phyloP scores from a whole-genome alignment of 2,329 filamentous ascomycete species.

The Fusarium pseudograminearum region DNA sequence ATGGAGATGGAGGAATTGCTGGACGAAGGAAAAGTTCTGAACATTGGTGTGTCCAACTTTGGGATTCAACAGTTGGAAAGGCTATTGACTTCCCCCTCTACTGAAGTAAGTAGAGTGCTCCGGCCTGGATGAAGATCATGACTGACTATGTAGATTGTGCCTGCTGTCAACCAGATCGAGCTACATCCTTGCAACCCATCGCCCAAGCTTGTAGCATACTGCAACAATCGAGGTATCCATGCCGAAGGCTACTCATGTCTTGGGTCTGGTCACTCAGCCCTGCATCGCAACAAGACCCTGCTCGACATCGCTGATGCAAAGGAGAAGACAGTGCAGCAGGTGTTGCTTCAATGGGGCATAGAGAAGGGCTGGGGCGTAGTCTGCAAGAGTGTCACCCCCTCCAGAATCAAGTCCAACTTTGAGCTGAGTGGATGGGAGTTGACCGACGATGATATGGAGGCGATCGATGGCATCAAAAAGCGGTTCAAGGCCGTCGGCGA shows the following conservation, averaged over 20 bases:
- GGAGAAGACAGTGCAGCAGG: conserved; percentile 78
- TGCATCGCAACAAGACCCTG: conserved; percentile 75
- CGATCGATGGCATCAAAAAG: conserved; percentile 75
- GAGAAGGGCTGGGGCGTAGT: conserved; percentile 86
- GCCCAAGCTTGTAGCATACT: conserved; percentile 81
- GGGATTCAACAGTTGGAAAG: conserved; percentile 83
- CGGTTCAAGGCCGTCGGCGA: conserved; percentile 88
- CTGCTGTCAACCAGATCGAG: conserved; percentile 85
- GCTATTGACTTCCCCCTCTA: conserved; percentile 74
- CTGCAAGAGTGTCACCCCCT: conserved; percentile 82
- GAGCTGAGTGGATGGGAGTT: conserved; percentile 79
- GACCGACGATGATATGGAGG: conserved; percentile 76
- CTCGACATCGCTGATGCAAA: conserved; percentile 72
- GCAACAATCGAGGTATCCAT: conserved; percentile 79
- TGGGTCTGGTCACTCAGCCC: conserved; percentile 76
- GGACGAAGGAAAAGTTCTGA: conserved; percentile 77
- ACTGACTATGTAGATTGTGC: conserved; percentile 58
- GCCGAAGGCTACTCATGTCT: conserved; percentile 80
- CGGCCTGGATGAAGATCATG: background rate
- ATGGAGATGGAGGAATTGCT: conserved; percentile 78
- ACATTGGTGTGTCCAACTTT: conserved; percentile 91
- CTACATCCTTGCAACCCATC: conserved; percentile 84
- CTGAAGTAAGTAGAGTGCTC: conserved; percentile 61
- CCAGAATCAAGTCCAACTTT: conserved; percentile 81
- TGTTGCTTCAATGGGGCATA: conserved; percentile 83